These are phyloP conservation scores for Amanita pallidorosea DNA, from an alignment of 768 basidiomycete species.

Conservation along the genomic window DNA sequence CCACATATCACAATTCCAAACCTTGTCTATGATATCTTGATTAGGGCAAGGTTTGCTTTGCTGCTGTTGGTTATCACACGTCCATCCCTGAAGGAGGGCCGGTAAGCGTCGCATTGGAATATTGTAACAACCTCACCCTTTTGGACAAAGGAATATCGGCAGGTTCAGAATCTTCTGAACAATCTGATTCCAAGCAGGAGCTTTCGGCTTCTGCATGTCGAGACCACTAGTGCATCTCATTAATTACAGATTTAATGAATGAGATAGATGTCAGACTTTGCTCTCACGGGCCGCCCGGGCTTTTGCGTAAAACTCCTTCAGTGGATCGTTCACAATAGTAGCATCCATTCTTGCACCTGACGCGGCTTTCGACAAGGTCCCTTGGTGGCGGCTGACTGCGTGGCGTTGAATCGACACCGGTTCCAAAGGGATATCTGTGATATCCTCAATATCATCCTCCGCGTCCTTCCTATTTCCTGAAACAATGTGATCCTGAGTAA, in stretches of 20 bases:
- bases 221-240: slow-evolving; percentile 17
- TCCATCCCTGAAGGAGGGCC: slow-evolving; percentile 38
- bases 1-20: slow-evolving; percentile 12
- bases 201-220: slow-evolving; percentile 11
- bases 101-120: not conserved
- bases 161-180: slow-evolving; percentile 6
- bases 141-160: slow-evolving; percentile 11
- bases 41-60: slow-evolving; percentile 36
- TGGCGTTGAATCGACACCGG: slow-evolving; percentile 10
- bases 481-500: slow-evolving; percentile 20
- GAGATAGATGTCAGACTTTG: slow-evolving; percentile 18
- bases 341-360: not conserved
- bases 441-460: slow-evolving; percentile 9
- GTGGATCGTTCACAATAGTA: slow-evolving; percentile 32
- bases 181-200: slow-evolving; percentile 9
- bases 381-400: not conserved
- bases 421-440: not conserved
- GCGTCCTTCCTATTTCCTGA: slow-evolving; percentile 9
- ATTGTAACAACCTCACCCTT: slow-evolving; percentile 7
- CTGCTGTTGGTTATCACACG: slow-evolving; percentile 44
- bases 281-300: slow-evolving; percentile 40
- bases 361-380: not conserved
- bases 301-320: slow-evolving; percentile 52
- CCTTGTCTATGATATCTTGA: slow-evolving; percentile 70
- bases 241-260: not conserved